Evolutionary conservation across 805 yeast genomes (phyloP).

Genomic region (Wickerhamiella sorbophila): DNA sequence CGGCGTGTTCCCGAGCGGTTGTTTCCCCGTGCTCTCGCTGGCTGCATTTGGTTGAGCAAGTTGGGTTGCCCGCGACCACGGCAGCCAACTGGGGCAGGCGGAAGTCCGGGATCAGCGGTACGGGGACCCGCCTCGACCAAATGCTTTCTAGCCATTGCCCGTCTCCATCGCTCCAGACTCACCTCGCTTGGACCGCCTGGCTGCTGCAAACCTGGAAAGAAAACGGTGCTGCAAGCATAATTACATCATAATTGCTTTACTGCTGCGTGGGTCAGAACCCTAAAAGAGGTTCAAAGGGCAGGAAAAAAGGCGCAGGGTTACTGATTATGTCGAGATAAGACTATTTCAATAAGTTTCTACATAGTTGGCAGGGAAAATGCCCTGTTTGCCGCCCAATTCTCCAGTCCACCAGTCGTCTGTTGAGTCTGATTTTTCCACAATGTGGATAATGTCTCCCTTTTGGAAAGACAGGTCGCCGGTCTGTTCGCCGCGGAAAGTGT

Average conservation of each 20-base stretch:
- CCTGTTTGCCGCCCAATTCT: slow-evolving; percentile 63
- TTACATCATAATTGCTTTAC: neutral
- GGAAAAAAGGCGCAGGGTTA: neutral
- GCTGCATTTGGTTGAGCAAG: no score
- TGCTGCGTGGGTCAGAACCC: neutral
- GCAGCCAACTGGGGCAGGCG: no score
- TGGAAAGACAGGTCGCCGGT: slow-evolving; percentile 83
- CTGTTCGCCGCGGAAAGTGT: slow-evolving; percentile 82
- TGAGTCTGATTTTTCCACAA: slow-evolving; percentile 72
- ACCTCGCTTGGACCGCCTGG: no score
- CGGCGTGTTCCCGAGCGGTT: no score
- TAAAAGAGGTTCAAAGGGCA: neutral
- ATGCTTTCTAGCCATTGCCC: no score
- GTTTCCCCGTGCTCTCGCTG: no score
- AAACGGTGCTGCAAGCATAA: neutral
- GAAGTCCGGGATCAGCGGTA: no score
- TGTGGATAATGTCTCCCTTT: slow-evolving; percentile 86
- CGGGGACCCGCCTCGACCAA: no score
- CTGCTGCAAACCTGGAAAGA: no score
- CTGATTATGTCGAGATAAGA: no score
- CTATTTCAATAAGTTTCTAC: slow-evolving; percentile 51
- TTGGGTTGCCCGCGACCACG: no score
- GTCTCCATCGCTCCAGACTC: no score
- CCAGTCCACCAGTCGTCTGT: slow-evolving; percentile 99
- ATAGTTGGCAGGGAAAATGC: slow-evolving; percentile 95